Conservation (phyloP, 2,329 filamentous ascomycete genomes). For the Xylariaceae sp. region DNA sequence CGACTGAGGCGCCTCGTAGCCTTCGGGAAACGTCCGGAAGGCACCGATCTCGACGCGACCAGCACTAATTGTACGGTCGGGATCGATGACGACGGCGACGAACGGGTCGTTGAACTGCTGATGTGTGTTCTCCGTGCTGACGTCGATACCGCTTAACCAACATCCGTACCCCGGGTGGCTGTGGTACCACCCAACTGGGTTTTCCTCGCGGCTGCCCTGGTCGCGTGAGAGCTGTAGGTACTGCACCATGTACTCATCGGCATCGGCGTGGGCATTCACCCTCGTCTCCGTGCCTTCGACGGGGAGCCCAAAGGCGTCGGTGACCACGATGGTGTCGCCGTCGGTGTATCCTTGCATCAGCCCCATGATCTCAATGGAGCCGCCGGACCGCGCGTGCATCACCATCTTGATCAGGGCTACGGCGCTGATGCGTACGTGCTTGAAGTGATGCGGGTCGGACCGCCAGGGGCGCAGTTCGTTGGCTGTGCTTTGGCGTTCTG, state of each 20-base stretch:
- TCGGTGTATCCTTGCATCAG: slow-evolving; percentile 95
- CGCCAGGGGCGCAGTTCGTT: slow-evolving; percentile 68
- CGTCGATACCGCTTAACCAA: slow-evolving; percentile 96
- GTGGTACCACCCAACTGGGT: slow-evolving; percentile 97
- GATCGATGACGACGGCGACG: slow-evolving; percentile 92
- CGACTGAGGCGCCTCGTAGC: slow-evolving; percentile 52
- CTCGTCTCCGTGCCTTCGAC: slow-evolving; percentile 98
- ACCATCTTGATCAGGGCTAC: slow-evolving; percentile 97
- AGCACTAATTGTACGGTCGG: slow-evolving; percentile 87
- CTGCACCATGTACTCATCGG: slow-evolving; percentile 93
- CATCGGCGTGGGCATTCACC: slow-evolving; percentile 92
- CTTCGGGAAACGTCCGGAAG: slow-evolving; percentile 83
- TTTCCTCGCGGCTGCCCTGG: slow-evolving; percentile 70
- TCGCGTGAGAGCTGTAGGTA: slow-evolving; percentile 75
- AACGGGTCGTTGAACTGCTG: slow-evolving; percentile 87
- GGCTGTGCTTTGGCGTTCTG: slow-evolving; percentile 62
- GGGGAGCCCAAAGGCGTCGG: slow-evolving; percentile 86
- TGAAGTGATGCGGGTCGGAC: slow-evolving; percentile 80
- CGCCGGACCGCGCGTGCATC: slow-evolving; percentile 96
- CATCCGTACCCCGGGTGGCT: slow-evolving; percentile 96
- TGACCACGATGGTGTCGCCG: slow-evolving; percentile 81
- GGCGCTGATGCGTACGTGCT: slow-evolving; percentile 86
- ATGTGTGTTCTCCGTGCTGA: slow-evolving; percentile 79
- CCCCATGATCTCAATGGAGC: slow-evolving; percentile 92
- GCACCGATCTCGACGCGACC: slow-evolving; percentile 97